phyloP scores from a whole-genome alignment of 306 rosid genomes.

The Medicago arabica region DNA sequence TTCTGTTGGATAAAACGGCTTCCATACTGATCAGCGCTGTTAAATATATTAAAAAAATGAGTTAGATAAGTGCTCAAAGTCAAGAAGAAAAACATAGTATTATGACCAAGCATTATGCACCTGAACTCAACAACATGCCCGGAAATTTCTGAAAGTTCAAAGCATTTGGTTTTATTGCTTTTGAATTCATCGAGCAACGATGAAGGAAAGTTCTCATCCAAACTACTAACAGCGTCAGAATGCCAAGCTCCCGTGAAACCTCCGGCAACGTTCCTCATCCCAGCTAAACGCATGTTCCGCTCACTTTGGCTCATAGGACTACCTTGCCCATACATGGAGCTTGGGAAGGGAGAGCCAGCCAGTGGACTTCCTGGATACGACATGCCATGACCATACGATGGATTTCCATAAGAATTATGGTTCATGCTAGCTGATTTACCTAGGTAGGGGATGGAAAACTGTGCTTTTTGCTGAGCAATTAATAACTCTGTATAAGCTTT shows the following conservation, averaged over 20 bases:
- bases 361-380: conserved; percentile 89
- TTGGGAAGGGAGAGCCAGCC: conserved; percentile 71
- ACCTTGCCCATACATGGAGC: conserved; percentile 77
- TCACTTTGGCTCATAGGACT: conserved; percentile 90
- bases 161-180: conserved; percentile 83
- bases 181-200: conserved; percentile 88
- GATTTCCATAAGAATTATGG: conserved; percentile 65
- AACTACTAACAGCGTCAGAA: conserved; percentile 62
- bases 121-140: conserved; percentile 81
- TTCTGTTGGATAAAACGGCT: conserved; percentile 97
- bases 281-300: conserved; percentile 63
- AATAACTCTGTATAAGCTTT: conserved; percentile 78
- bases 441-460: conserved; percentile 61
- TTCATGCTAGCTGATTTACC: conserved; percentile 69
- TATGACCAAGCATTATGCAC: conserved; percentile 47
- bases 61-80: conserved; percentile 36
- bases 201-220: conserved; percentile 74
- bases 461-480: conserved; percentile 71
- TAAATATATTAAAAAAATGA: not conserved
- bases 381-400: conserved; percentile 52
- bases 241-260: conserved; percentile 83
- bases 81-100: conserved; percentile 25
- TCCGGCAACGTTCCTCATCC: conserved; percentile 67
- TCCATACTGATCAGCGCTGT: conserved; percentile 94
- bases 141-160: conserved; percentile 85